Conservation (phyloP, 495 filamentous ascomycete species). For the Parmelia sp. region DNA sequence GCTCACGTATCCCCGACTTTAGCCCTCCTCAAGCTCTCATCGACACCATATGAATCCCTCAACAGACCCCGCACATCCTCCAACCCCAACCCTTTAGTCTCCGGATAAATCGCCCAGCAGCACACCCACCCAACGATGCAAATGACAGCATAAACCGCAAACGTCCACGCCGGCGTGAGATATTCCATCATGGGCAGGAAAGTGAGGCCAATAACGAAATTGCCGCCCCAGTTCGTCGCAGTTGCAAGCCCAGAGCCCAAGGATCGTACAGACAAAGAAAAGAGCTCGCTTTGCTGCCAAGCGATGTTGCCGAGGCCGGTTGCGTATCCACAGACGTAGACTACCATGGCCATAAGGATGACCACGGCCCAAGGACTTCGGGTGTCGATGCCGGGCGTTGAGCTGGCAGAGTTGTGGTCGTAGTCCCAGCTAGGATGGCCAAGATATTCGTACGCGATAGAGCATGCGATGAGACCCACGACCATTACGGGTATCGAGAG, state of each 20-base stretch:
- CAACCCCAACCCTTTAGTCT: constrained; percentile 72
- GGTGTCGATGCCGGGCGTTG: constrained; percentile 13
- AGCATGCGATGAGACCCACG: constrained; percentile 58
- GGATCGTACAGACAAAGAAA: constrained; percentile 74
- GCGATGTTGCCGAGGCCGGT: constrained; percentile 86
- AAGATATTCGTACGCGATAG: constrained; percentile 60
- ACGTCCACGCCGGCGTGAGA: constrained; percentile 69
- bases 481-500: constrained; percentile 83
- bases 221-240: constrained; percentile 81
- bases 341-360: constrained; percentile 63
- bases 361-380: constrained; percentile 37
- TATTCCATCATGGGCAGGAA: constrained; percentile 82
- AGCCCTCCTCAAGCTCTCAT: constrained; percentile 31
- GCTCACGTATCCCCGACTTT: neutral
- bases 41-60: constrained; percentile 68
- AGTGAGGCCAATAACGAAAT: constrained; percentile 80
- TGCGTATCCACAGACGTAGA: constrained; percentile 83
- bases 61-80: constrained; percentile 75
- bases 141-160: constrained; percentile 65
- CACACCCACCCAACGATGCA: constrained; percentile 60
- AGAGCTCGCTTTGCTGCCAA: constrained; percentile 91
- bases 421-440: constrained; percentile 32
- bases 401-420: constrained; percentile 8
- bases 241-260: constrained; percentile 78
- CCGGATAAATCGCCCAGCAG: constrained; percentile 72